A percentile compares a stretch with the other conserved stretches of the same genome.
These are phyloP conservation scores for Amesomyces nigricolor DNA, from an alignment of 2,329 filamentous ascomycete genomes.

Conservation along the genomic window DNA sequence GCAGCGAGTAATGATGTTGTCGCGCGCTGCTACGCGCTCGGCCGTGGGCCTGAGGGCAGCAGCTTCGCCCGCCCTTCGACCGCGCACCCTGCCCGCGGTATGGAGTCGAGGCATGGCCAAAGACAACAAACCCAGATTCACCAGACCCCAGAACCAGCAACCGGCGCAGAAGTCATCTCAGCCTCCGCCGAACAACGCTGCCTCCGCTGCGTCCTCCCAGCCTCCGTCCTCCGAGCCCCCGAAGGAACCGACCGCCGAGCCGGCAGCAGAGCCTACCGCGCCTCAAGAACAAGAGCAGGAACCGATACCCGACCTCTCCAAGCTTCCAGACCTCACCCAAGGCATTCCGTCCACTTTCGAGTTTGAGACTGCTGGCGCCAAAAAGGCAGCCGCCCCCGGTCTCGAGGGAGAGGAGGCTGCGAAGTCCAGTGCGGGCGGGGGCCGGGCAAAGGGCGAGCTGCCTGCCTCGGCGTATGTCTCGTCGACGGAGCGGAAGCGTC, in stretches of 20 bases:
- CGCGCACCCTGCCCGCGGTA: conserved; percentile 33
- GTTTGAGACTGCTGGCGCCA: conserved; percentile 59
- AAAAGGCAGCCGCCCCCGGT: conserved; percentile 34
- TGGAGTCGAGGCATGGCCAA: conserved; percentile 43
- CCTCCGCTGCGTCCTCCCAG: neutral
- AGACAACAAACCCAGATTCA: conserved; percentile 31
- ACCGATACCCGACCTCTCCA: conserved; percentile 51
- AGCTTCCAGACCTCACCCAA: conserved; percentile 85
- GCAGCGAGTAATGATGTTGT: conserved; percentile 33
- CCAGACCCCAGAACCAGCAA: conserved; percentile 18
- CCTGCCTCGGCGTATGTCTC: conserved; percentile 82
- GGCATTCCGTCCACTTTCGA: conserved; percentile 89
- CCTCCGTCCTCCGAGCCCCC: neutral
- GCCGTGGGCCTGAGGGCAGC: conserved; percentile 29
- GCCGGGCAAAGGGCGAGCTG: conserved; percentile 58
- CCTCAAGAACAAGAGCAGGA: conserved; percentile 29
- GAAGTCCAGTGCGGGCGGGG: conserved; percentile 40
- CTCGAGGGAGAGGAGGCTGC: conserved; percentile 35
- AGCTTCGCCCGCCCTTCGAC: conserved; percentile 28
- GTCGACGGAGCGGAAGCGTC: conserved; percentile 77
- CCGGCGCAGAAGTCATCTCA: conserved; percentile 16
- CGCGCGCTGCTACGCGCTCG: conserved; percentile 36
- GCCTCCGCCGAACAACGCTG: conserved; percentile 10
- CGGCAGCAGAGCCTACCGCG: neutral
- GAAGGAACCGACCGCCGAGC: neutral